These are phyloP conservation scores for Ligustrum vulgare DNA, from an alignment of 257 asterid species.

Conservation along the genomic window DNA sequence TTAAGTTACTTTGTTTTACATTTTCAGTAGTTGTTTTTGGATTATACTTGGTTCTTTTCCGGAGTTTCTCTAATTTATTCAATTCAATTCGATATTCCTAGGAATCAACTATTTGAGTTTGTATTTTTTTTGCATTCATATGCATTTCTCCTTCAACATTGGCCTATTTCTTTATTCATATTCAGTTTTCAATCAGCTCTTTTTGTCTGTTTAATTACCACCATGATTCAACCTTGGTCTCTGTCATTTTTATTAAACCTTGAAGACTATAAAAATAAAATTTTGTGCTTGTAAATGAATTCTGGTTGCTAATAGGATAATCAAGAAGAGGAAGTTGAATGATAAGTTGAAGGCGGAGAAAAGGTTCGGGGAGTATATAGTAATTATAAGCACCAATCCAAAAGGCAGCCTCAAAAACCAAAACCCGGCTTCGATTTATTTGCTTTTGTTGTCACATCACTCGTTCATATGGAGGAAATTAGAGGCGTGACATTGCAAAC, in stretches of 20 bases:
- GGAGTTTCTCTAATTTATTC: no score
- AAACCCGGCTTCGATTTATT: slow-evolving; percentile 35
- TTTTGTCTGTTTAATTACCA: neutral
- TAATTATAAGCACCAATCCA: slow-evolving; percentile 44
- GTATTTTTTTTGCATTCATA: no score
- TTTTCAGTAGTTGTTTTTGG: no score
- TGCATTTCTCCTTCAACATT: neutral
- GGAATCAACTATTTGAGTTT: no score
- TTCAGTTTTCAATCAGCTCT: neutral
- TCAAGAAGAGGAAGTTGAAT: slow-evolving; percentile 43
- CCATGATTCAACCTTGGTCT: neutral
- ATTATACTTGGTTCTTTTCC: no score
- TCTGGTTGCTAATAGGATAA: slow-evolving; percentile 41
- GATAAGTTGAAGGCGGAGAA: slow-evolving; percentile 43
- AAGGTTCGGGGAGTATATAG: slow-evolving; percentile 50
- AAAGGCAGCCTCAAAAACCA: slow-evolving; percentile 46
- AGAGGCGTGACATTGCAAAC: no score
- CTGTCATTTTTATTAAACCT: neutral
- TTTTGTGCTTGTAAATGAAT: neutral
- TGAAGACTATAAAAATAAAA: neutral
- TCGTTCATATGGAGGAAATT: no score
- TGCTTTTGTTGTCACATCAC: no score
- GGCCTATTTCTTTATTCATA: neutral
- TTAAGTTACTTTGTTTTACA: no score
- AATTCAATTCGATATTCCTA: no score